Evolutionary conservation across 2,329 filamentous ascomycete species (phyloP).

Genomic region (Fusarium caatingaense): DNA sequence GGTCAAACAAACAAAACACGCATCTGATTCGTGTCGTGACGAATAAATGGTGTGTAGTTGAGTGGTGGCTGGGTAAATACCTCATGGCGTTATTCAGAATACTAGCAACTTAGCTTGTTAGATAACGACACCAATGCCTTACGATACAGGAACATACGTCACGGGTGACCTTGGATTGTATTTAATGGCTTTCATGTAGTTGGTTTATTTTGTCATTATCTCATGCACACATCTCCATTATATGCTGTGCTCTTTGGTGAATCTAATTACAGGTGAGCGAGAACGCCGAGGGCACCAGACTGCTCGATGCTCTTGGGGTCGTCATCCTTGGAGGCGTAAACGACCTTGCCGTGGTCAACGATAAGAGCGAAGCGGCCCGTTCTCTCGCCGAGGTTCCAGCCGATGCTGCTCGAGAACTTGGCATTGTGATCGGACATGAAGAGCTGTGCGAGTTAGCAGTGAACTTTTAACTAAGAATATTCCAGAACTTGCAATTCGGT

Average conservation of each 20-base stretch:
- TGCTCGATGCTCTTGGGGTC: conserved; percentile 57
- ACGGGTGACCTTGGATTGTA: background rate
- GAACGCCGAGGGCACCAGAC: conserved; percentile 65
- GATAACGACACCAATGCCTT: conserved; percentile 16
- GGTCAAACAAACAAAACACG: conserved; percentile 42
- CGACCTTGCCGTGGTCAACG: conserved; percentile 84
- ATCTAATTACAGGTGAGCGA: conserved; percentile 62
- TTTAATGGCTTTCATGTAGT: conserved; percentile 21
- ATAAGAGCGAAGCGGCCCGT: conserved; percentile 84
- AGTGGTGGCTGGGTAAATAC: conserved; percentile 26
- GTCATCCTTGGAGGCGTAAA: conserved; percentile 80
- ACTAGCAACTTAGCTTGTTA: conserved; percentile 18
- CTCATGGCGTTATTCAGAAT: conserved; percentile 23
- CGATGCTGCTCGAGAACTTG: conserved; percentile 81
- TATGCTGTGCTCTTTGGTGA: conserved; percentile 13
- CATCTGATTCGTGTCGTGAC: conserved; percentile 37
- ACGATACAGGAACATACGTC: conserved; percentile 19
- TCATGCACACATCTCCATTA: conserved; percentile 30
- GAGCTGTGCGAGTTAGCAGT: conserved; percentile 59
- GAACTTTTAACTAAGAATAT: background rate
- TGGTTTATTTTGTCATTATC: conserved; percentile 33
- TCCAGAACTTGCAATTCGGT: conserved; percentile 64
- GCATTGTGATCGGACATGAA: conserved; percentile 78
- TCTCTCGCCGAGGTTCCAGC: conserved; percentile 80
- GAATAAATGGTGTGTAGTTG: conserved; percentile 15